Conservation (phyloP, 1,284 basidiomycete species). For the Somion occarium region DNA sequence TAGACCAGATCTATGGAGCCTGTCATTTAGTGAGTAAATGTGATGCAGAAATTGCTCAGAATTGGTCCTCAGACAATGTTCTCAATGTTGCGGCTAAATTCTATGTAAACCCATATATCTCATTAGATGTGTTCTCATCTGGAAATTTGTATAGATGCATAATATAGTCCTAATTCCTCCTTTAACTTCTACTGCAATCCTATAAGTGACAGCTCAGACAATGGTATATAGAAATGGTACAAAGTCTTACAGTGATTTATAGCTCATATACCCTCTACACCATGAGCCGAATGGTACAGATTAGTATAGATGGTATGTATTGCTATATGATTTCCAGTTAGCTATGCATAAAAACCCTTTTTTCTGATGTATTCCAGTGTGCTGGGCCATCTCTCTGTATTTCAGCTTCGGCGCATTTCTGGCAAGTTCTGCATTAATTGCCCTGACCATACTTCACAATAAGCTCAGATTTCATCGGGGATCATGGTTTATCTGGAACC, state of each 20-base stretch:
- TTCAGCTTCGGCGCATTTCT: conserved; percentile 30
- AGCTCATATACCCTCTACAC: no score
- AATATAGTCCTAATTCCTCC: no score
- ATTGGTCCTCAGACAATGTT: conserved; percentile 7
- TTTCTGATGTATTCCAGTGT: no score
- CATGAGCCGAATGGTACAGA: no score
- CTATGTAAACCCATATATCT: conserved; percentile 10
- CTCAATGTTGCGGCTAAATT: conserved; percentile 7
- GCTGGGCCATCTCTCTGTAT: conserved; percentile 27
- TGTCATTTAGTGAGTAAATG: conserved; percentile 11
- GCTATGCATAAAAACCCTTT: no score
- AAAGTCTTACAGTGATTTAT: no score
- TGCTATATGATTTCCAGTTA: no score
- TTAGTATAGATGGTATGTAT: no score
- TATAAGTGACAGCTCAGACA: no score
- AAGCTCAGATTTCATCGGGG: conserved; percentile 28
- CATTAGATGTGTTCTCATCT: conserved; percentile 8
- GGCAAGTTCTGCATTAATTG: conserved; percentile 28
- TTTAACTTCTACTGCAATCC: no score
- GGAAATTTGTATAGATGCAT: background rate
- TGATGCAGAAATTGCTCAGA: background rate
- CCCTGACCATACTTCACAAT: conserved; percentile 31
- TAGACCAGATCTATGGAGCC: conserved; percentile 5
- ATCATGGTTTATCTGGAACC: conserved; percentile 28
- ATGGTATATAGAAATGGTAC: no score